Base-by-base conservation (phyloP, 768 basidiomycete species). In the Daedaleopsis sinensis region DNA sequence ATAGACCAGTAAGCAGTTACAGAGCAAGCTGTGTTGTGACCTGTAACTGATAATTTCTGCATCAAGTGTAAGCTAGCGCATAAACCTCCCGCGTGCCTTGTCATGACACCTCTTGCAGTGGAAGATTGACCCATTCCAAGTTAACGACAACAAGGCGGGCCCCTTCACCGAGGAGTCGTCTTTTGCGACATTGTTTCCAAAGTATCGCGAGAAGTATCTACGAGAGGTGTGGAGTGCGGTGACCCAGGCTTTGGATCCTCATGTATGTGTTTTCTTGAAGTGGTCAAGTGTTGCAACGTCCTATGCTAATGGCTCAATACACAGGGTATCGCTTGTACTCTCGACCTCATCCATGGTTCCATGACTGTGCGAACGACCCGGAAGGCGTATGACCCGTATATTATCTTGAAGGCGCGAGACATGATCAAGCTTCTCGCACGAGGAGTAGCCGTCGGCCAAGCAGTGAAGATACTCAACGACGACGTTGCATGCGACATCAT, bases 321-420 rank as follows among this genome's bases (percentile, higher is more conserved):
- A 65, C 57, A 97, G 93, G 94, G 93, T 12, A 78, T 98, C 49
- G 84, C 89, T 21, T 98, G 95, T 71, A 93, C 91, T 32, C 86
- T 99, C 19, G 96, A 99, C 76, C 79, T 99, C 63, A 87, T 99
- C 32, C 93, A 98, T 65, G 97, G 97, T 63, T 93, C 93, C 32
- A 98, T 99, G 97, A 90, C 94, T 42, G 97, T 98, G 39, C 85
- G 88, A 61, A 99, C 97, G 27, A 98, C 97, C 13, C 86, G 97
- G 58, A 98, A 97, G 82, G 94, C 97, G 37, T 96, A 84, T 76
- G 97, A 99, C 73, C 97, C 97, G 0, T 98, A 98, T 72, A 87
- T 97, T 63, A 87, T 98, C 62, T 82, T 99, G 62, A 98, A 98
- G 78, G 95, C 94, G 11, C 85, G 97, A 44, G 97, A 99, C 74